phyloP scores from a whole-genome alignment of 2,329 filamentous ascomycete genomes.

The Arthrobotrys megalospora region DNA sequence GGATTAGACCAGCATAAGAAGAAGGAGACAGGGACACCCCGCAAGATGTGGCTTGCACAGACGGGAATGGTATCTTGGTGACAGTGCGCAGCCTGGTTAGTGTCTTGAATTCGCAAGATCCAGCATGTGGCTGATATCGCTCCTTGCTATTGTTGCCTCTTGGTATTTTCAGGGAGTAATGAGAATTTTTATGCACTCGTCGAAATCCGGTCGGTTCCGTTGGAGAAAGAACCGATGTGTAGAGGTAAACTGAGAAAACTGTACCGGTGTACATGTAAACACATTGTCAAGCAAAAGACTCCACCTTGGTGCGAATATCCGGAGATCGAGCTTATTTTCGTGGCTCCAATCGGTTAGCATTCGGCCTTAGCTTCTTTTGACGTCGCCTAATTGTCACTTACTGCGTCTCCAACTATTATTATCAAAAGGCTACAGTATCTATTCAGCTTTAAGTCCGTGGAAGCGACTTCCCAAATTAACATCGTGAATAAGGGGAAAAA shows the following conservation, averaged over 20 bases:
- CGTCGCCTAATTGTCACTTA: slow-evolving; percentile 55
- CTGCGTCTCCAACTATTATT: slow-evolving; percentile 53
- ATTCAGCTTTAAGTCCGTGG: slow-evolving; percentile 50
- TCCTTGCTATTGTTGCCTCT: slow-evolving; percentile 47
- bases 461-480: slow-evolving; percentile 60
- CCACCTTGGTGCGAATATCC: slow-evolving; percentile 47
- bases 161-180: slow-evolving; percentile 17
- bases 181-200: slow-evolving; percentile 47
- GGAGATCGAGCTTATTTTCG: slow-evolving; percentile 60
- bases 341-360: slow-evolving; percentile 61
- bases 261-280: slow-evolving; percentile 7
- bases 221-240: slow-evolving; percentile 15
- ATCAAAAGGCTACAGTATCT: slow-evolving; percentile 37
- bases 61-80: slow-evolving; percentile 53
- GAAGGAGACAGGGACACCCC: slow-evolving; percentile 49
- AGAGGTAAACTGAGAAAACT: slow-evolving; percentile 27
- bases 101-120: slow-evolving; percentile 61
- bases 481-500: slow-evolving; percentile 31
- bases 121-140: slow-evolving; percentile 59
- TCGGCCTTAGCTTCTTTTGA: slow-evolving; percentile 53
- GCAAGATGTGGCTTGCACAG: slow-evolving; percentile 61
- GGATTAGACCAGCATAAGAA: slow-evolving; percentile 39
- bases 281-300: slow-evolving; percentile 26
- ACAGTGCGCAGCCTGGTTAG: slow-evolving; percentile 51
- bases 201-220: slow-evolving; percentile 49